Conservation (phyloP, 2,329 filamentous ascomycete species). For the Ophiocordyceps robertsii region DNA sequence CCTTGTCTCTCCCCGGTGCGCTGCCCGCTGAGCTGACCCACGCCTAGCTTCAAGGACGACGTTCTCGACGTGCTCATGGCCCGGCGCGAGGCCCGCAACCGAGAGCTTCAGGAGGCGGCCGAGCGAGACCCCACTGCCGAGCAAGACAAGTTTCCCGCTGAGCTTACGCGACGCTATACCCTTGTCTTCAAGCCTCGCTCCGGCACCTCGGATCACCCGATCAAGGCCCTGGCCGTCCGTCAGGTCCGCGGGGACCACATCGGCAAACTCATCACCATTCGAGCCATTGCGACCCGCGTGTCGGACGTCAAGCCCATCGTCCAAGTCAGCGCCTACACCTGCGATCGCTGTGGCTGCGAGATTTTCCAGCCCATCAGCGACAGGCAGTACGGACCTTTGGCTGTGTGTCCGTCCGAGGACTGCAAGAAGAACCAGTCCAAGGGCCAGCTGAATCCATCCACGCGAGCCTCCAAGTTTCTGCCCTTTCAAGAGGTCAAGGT, state of each 20-base stretch:
- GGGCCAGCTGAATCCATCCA: conserved; percentile 85
- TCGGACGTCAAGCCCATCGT: conserved; percentile 96
- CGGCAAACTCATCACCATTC: conserved; percentile 83
- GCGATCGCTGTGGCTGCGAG: conserved; percentile 89
- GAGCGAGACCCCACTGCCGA: conserved; percentile 53
- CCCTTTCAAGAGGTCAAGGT: conserved; percentile 98
- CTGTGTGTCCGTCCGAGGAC: conserved; percentile 77
- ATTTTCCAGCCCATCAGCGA: conserved; percentile 93
- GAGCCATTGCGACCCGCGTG: conserved; percentile 87
- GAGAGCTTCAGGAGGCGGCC: conserved; percentile 54
- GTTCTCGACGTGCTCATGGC: conserved; percentile 95
- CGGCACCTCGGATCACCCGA: conserved; percentile 49
- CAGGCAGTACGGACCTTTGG: conserved; percentile 80
- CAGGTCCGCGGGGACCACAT: conserved; percentile 88
- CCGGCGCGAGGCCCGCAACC: conserved; percentile 76
- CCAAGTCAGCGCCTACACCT: conserved; percentile 96
- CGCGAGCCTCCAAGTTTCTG: conserved; percentile 91
- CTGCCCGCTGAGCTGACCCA: neutral
- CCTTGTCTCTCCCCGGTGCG: neutral
- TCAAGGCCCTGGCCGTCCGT: conserved; percentile 70
- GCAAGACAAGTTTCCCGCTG: conserved; percentile 75
- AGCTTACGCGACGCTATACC: conserved; percentile 86
- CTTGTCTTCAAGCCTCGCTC: conserved; percentile 89
- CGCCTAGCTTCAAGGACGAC: conserved; percentile 78
- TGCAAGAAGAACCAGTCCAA: conserved; percentile 85